Conservation (phyloP, 2,329 filamentous ascomycete species). For the Aspergillus ochraceus region DNA sequence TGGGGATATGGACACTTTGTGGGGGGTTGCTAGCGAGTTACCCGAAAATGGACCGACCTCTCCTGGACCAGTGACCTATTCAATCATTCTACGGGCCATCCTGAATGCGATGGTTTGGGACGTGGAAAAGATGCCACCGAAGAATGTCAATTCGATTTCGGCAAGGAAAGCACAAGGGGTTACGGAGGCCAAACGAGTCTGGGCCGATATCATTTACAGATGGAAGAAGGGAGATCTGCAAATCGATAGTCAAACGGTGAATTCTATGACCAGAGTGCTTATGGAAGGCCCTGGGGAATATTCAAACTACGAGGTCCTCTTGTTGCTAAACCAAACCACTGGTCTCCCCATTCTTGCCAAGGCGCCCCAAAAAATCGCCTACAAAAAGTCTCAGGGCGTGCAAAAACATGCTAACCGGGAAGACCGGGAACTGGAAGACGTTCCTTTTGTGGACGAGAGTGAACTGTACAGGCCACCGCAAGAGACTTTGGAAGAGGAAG, state of each 20-base stretch:
- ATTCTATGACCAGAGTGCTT: constrained; percentile 78
- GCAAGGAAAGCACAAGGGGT: constrained; percentile 47
- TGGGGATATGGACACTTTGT: constrained; percentile 75
- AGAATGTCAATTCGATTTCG: constrained; percentile 28
- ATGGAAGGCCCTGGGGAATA: constrained; percentile 59
- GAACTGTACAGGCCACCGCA: constrained; percentile 23
- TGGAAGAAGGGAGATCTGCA: constrained; percentile 71
- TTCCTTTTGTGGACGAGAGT: constrained; percentile 33
- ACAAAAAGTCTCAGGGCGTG: constrained; percentile 1
- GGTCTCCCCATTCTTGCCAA: constrained; percentile 56
- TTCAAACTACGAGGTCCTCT: constrained; percentile 71
- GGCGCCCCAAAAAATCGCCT: constrained; percentile 21
- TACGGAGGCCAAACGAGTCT: constrained; percentile 69
- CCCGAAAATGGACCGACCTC: constrained; percentile 62
- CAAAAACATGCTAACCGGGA: not conserved
- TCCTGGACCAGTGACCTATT: constrained; percentile 74
- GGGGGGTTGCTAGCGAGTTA: constrained; percentile 71
- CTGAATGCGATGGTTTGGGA: constrained; percentile 47
- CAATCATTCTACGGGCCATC: constrained; percentile 78
- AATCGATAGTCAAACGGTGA: constrained; percentile 77
- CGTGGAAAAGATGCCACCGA: constrained; percentile 29
- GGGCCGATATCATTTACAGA: constrained; percentile 74
- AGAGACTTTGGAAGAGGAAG: constrained; percentile 14
- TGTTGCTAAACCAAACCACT: constrained; percentile 80
- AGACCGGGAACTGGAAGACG: constrained; percentile 19